Conservation (phyloP, 768 basidiomycete genomes). For the Pleurotus citrinopileatus region DNA sequence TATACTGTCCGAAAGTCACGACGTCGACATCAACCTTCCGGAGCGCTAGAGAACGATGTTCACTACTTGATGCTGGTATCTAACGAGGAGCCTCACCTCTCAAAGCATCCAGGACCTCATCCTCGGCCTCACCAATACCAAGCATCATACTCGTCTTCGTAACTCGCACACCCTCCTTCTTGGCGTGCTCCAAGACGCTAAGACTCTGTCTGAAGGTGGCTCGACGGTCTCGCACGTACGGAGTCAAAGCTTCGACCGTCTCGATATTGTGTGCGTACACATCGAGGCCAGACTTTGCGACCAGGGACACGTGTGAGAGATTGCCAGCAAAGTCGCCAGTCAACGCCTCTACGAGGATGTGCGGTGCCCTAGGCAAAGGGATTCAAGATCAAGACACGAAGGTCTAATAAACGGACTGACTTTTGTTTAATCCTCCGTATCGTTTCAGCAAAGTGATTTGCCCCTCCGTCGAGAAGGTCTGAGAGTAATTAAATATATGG, state of each 20-base stretch:
- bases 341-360: conserved; percentile 94
- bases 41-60: conserved; percentile 56
- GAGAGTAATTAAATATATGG: background rate
- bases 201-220: conserved; percentile 89
- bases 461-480: conserved; percentile 93
- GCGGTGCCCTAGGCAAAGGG: conserved; percentile 65
- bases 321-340: conserved; percentile 92
- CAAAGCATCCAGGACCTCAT: conserved; percentile 80
- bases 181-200: conserved; percentile 77
- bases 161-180: conserved; percentile 77
- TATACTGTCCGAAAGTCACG: conserved; percentile 99
- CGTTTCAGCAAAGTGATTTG: conserved; percentile 93
- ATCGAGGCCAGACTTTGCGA: conserved; percentile 92
- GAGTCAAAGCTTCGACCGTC: conserved; percentile 92
- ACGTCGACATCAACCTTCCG: conserved; percentile 90
- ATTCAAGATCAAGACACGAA: background rate
- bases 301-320: conserved; percentile 68
- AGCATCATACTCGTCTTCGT: conserved; percentile 99
- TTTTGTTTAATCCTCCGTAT: conserved; percentile 95
- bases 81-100: conserved; percentile 52
- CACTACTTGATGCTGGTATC: background rate
- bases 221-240: conserved; percentile 91
- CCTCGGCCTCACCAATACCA: conserved; percentile 87
- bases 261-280: conserved; percentile 99
- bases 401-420: conserved; percentile 35